Conservation (phyloP, 2,329 filamentous ascomycete genomes). For the Dactylonectria estremocensis region DNA sequence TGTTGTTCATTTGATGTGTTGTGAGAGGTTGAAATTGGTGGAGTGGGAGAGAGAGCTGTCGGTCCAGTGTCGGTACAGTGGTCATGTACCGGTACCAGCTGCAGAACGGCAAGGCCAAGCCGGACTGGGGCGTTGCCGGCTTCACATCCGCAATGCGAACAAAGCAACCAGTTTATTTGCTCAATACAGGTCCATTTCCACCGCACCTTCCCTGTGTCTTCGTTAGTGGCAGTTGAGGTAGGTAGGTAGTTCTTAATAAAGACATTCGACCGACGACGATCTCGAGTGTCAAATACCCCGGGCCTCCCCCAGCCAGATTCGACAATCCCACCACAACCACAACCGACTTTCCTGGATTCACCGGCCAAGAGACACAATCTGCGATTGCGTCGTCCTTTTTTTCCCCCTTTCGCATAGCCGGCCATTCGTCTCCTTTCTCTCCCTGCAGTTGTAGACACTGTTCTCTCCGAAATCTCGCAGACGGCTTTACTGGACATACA, state of each 20-base stretch:
- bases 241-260: background rate
- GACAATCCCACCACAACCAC: background rate
- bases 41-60: background rate
- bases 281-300: background rate
- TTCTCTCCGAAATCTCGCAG: background rate
- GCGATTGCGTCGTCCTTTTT: no score
- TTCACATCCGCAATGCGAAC: constrained; percentile 18
- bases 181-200: background rate
- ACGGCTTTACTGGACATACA: background rate
- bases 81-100: constrained; percentile 23
- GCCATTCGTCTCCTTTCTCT: no score
- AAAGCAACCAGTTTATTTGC: constrained; percentile 20
- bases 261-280: background rate
- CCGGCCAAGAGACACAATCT: background rate
- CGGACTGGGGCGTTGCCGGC: constrained; percentile 18
- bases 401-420: background rate
- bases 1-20: background rate
- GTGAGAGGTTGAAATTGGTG: background rate
- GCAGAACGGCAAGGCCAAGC: constrained; percentile 7
- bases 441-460: no score
- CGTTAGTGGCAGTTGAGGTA: background rate
- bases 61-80: constrained; percentile 13
- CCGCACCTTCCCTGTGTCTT: background rate
- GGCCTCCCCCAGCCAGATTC: background rate
- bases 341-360: background rate